These are phyloP conservation scores for Phellopilus nigrolimitatus DNA, from an alignment of 1,284 basidiomycete genomes.

Conservation along the genomic window DNA sequence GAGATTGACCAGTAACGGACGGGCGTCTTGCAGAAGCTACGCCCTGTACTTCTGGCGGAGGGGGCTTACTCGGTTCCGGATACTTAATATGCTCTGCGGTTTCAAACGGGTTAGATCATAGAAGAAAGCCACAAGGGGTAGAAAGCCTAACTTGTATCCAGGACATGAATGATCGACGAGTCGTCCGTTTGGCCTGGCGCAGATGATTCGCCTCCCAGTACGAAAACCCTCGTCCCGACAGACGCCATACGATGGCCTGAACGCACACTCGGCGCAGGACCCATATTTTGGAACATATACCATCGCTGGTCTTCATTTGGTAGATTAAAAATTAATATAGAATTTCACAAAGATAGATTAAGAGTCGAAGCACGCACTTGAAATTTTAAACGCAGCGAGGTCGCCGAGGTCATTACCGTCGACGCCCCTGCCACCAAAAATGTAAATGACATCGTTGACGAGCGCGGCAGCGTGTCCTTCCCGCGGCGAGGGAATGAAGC, in stretches of 20 bases:
- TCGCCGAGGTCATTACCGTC: conserved; percentile 97
- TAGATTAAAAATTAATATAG: background rate
- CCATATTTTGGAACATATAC: conserved; percentile 99
- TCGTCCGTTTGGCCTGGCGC: conserved; percentile 75
- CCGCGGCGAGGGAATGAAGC: conserved; percentile 93
- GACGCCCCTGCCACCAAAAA: conserved; percentile 96
- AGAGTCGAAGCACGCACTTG: conserved; percentile 60
- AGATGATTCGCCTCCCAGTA: conserved; percentile 92
- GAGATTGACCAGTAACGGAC: conserved; percentile 29
- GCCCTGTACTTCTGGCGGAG: conserved; percentile 36
- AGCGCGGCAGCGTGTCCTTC: conserved; percentile 97
- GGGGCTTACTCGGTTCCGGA: conserved; percentile 61
- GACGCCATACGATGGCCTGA: conserved; percentile 96
- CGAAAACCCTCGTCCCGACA: conserved; percentile 83
- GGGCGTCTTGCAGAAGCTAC: conserved; percentile 34
- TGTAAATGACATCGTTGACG: conserved; percentile 97
- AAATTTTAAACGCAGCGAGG: conserved; percentile 94
- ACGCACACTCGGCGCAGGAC: conserved; percentile 84
- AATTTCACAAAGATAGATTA: conserved; percentile 1
- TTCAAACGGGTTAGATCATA: conserved; percentile 4
- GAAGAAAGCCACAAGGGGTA: conserved; percentile 12
- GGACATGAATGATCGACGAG: conserved; percentile 77
- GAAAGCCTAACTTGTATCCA: conserved; percentile 80
- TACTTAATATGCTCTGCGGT: conserved; percentile 88
- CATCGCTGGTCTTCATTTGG: conserved; percentile 60